phyloP scores from a whole-genome alignment of 2,329 filamentous ascomycete genomes.

The Bimuria novae-zelandiae region DNA sequence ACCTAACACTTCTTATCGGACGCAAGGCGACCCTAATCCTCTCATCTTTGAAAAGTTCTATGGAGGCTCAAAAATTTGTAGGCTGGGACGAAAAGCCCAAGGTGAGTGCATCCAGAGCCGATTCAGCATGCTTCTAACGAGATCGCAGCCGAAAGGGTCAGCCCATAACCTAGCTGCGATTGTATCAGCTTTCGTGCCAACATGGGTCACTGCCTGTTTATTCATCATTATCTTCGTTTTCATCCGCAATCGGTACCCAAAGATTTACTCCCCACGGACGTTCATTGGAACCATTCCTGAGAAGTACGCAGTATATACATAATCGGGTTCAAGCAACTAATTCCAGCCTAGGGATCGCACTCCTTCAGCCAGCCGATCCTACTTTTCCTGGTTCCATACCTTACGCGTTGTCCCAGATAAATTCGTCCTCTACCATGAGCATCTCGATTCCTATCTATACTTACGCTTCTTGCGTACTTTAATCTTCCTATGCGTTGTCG shows the following conservation, averaged over 20 bases:
- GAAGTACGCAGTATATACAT: conserved; percentile 25
- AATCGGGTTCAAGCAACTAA: neutral
- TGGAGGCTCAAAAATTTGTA: conserved; percentile 13
- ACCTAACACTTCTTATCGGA: neutral
- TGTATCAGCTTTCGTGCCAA: conserved; percentile 43
- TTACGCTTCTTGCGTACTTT: conserved; percentile 84
- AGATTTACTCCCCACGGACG: conserved; percentile 52
- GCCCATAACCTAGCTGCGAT: conserved; percentile 38
- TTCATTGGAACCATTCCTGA: conserved; percentile 51
- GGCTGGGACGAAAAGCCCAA: conserved; percentile 19
- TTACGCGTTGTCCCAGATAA: conserved; percentile 67
- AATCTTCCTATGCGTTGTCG: conserved; percentile 79
- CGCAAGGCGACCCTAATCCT: neutral
- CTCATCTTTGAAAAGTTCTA: neutral
- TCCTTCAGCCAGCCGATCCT: conserved; percentile 41
- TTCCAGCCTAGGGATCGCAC: conserved; percentile 43
- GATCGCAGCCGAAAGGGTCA: conserved; percentile 32
- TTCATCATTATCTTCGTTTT: conserved; percentile 46
- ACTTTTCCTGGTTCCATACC: conserved; percentile 50
- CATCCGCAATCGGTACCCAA: conserved; percentile 49
- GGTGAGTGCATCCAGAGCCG: conserved; percentile 4
- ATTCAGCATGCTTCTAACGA: conserved; percentile 13
- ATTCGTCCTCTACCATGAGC: conserved; percentile 86
- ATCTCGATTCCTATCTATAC: conserved; percentile 89
- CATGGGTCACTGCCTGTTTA: conserved; percentile 33